A percentile compares a stretch with the other conserved stretches of the same genome.
Conservation (phyloP, 2,329 filamentous ascomycete genomes). For the Fusarium agapanthi region DNA sequence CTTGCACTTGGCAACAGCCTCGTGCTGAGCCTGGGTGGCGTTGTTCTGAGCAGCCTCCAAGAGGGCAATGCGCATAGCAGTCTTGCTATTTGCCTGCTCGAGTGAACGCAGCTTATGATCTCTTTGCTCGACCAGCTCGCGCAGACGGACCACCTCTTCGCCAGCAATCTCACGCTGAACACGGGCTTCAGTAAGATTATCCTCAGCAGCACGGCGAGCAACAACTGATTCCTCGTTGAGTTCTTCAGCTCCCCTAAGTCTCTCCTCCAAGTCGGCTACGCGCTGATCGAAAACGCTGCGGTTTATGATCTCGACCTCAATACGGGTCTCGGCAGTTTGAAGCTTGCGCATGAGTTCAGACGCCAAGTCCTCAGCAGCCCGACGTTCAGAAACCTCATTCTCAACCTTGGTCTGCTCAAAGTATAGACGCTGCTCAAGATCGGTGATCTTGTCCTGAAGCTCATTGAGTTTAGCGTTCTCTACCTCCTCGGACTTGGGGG, state of each 20-base stretch:
- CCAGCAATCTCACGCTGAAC: constrained; percentile 72
- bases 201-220: constrained; percentile 72
- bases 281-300: constrained; percentile 67
- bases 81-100: constrained; percentile 65
- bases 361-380: constrained; percentile 61
- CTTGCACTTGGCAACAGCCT: constrained; percentile 65
- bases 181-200: constrained; percentile 77
- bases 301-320: constrained; percentile 70
- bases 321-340: constrained; percentile 65
- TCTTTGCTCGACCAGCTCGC: constrained; percentile 73
- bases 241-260: constrained; percentile 69
- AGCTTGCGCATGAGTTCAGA: constrained; percentile 64
- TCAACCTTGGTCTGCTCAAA: constrained; percentile 59
- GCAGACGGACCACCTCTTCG: constrained; percentile 76
- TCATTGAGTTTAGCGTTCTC: constrained; percentile 64
- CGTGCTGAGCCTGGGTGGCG: constrained; percentile 61
- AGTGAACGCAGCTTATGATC: constrained; percentile 71
- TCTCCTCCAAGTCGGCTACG: constrained; percentile 74
- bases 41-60: constrained; percentile 73
- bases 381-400: constrained; percentile 58
- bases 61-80: constrained; percentile 68
- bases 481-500: constrained; percentile 60
- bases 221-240: constrained; percentile 71
- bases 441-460: constrained; percentile 66
- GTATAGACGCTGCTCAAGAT: constrained; percentile 66